Evolutionary conservation across 139 green algal species (phyloP).

Genomic region (Chlamydomonas applanata): DNA sequence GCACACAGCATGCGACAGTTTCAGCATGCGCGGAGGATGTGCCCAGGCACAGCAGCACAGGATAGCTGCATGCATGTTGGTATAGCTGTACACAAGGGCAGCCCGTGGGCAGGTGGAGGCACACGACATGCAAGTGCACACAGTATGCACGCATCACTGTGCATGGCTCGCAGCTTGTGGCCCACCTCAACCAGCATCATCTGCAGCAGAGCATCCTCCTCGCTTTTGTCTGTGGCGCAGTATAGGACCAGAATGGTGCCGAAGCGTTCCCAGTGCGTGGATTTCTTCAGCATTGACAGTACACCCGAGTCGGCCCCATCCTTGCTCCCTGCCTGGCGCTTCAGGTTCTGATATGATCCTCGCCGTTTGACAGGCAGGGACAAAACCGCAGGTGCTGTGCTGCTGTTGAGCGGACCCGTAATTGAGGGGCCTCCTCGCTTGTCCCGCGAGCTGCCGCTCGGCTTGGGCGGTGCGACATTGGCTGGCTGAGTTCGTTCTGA

Average conservation of each 20-base stretch:
- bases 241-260: slow-evolving; percentile 24
- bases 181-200: slow-evolving; percentile 10
- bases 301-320: slow-evolving; percentile 12
- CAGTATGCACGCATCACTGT: no score
- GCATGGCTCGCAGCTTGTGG: neutral
- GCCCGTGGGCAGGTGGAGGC: no score
- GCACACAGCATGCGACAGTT: neutral
- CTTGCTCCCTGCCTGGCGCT: slow-evolving; percentile 11
- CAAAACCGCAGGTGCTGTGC: neutral
- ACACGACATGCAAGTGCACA: slow-evolving; percentile 10
- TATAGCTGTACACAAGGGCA: no score
- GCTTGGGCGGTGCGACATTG: no score
- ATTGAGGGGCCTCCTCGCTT: no score
- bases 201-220: neutral
- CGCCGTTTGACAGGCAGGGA: slow-evolving; percentile 20
- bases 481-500: no score
- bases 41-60: no score
- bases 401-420: no score
- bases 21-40: no score
- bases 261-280: slow-evolving; percentile 35
- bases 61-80: no score
- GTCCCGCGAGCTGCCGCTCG: no score
- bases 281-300: slow-evolving; percentile 19
- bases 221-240: slow-evolving; percentile 10
- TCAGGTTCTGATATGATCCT: slow-evolving; percentile 28